Evolutionary conservation across 2,329 filamentous ascomycete genomes (phyloP).

Genomic region (Neofusicoccum parvum): DNA sequence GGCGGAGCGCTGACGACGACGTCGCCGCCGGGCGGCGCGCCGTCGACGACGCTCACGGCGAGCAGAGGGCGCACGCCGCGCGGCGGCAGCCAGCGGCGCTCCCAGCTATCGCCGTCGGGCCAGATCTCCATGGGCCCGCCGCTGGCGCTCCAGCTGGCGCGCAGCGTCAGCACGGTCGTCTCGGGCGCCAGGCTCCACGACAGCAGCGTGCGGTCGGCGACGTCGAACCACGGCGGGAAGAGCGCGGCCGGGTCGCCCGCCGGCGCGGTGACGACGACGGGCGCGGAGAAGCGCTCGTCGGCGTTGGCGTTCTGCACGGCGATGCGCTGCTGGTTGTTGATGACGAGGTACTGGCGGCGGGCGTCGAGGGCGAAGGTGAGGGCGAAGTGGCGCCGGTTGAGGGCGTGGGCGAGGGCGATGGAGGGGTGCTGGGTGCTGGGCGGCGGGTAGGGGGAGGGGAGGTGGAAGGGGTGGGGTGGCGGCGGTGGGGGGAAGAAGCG

Average conservation of each 20-base stretch:
- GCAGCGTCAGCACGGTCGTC: background rate
- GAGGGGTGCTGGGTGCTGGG: background rate
- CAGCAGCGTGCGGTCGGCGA: slow-evolving; percentile 7
- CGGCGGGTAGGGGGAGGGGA: too few species aligned
- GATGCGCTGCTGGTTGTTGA: slow-evolving; percentile 17
- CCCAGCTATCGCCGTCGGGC: slow-evolving; percentile 13
- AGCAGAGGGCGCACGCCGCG: slow-evolving; percentile 9
- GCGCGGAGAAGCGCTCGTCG: background rate
- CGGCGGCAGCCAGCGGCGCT: background rate
- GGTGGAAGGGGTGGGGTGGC: too few species aligned
- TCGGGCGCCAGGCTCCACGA: background rate
- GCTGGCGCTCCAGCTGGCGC: background rate
- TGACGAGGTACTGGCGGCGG: slow-evolving; percentile 9
- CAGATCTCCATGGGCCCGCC: slow-evolving; percentile 15
- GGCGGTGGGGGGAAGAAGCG: background rate
- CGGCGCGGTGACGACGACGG: background rate
- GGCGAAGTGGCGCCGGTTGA: background rate
- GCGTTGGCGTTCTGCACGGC: slow-evolving; percentile 10
- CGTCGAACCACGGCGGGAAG: slow-evolving; percentile 7
- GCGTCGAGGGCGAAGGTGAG: slow-evolving; percentile 8
- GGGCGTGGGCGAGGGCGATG: background rate
- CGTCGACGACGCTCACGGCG: background rate
- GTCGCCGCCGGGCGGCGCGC: too few species aligned
- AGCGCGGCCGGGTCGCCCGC: background rate
- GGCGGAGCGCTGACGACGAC: background rate